Conservation (phyloP, 345 rosid genomes). For the Pseudoturritis turrita region DNA sequence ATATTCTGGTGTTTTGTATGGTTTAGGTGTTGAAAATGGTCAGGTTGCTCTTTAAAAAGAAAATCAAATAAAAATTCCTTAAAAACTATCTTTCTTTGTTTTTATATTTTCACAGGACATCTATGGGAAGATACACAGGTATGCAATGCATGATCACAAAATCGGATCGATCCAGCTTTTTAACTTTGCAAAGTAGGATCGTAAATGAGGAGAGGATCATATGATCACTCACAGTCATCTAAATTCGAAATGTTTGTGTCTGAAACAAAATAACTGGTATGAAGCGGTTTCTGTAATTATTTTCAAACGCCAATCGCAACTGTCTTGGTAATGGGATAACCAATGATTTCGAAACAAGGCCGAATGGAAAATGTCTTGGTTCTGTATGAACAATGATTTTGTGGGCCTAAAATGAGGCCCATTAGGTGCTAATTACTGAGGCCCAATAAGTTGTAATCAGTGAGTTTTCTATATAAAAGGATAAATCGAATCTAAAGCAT, state of each 20-base stretch:
- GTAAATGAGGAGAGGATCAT: not conserved
- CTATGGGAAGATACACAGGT: not conserved
- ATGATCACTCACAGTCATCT: too few species aligned
- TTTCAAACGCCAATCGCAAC: too few species aligned
- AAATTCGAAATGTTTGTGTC: not conserved
- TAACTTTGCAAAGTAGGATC: not conserved
- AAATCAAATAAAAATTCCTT: conserved; percentile 35
- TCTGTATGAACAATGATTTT: too few species aligned
- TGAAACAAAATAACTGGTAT: not conserved
- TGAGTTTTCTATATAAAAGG: not conserved
- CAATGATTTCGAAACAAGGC: too few species aligned
- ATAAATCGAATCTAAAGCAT: not conserved
- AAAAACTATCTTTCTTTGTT: not conserved
- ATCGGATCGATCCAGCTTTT: not conserved
- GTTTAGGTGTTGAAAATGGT: conserved; percentile 83
- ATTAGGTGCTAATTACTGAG: not conserved
- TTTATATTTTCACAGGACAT: not conserved
- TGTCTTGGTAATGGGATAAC: too few species aligned
- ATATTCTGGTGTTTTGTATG: conserved; percentile 86
- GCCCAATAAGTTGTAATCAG: not conserved
- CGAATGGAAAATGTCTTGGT: too few species aligned
- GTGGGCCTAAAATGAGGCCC: not conserved
- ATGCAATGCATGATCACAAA: not conserved
- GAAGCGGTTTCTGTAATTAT: too few species aligned
- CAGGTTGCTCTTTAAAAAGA: conserved; percentile 33